These are phyloP conservation scores for Auriscalpium orientale DNA, from an alignment of 768 basidiomycete genomes.

Conservation along the genomic window DNA sequence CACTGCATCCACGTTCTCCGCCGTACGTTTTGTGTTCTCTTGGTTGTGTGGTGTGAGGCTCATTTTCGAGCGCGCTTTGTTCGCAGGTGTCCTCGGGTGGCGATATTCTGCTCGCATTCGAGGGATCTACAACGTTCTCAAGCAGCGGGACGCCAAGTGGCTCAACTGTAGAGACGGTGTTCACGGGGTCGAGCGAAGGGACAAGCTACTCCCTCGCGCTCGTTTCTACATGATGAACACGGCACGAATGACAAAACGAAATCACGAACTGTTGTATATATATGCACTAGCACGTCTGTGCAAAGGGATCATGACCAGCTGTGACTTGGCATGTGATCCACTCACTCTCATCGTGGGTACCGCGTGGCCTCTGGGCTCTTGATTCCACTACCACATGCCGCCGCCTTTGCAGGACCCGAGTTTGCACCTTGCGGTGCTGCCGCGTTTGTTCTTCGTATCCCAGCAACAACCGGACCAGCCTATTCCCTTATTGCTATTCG, in stretches of 20 bases:
- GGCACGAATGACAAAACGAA: not conserved
- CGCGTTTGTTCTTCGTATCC: not conserved
- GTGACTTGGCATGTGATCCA: no score
- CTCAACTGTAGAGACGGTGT: slow-evolving; percentile 29
- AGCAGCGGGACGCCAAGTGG: slow-evolving; percentile 49
- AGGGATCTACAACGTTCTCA: slow-evolving; percentile 42
- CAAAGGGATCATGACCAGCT: no score
- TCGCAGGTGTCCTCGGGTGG: slow-evolving; percentile 39
- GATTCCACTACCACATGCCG: not conserved
- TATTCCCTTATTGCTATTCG: not conserved
- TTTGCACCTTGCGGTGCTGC: not conserved
- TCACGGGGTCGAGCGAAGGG: slow-evolving; percentile 22
- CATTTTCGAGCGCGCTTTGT: not conserved
- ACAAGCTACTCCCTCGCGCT: slow-evolving; percentile 21
- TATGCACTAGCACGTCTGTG: no score
- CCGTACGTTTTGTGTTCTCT: slow-evolving; percentile 30
- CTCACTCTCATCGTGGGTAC: no score
- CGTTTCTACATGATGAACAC: slow-evolving; percentile 13
- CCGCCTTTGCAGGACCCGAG: not conserved
- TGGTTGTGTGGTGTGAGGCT: not conserved
- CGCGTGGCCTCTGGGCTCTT: no score
- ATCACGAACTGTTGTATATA: not conserved
- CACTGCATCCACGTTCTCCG: slow-evolving; percentile 36
- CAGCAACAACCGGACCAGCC: not conserved
- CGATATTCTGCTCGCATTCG: slow-evolving; percentile 39